These are phyloP conservation scores for Ceriops decandra DNA, from an alignment of 345 rosid species.

Conservation along the genomic window DNA sequence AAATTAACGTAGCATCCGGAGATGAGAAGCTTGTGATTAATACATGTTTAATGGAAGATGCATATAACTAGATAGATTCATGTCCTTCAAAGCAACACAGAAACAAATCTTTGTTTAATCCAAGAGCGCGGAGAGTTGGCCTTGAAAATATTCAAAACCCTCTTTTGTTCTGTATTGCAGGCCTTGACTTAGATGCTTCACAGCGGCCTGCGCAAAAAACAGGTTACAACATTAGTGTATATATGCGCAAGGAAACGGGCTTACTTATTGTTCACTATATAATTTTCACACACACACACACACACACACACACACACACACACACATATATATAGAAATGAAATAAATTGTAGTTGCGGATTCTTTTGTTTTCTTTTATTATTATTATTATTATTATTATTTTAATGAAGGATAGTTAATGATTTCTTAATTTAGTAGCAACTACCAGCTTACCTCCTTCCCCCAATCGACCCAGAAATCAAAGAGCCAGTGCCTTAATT, in stretches of 20 bases:
- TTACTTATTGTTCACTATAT: too few species aligned
- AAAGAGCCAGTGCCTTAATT: too few species aligned
- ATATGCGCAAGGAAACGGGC: too few species aligned
- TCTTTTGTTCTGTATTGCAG: constrained; percentile 38
- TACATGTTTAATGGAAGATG: constrained; percentile 8
- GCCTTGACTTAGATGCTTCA: constrained; percentile 44
- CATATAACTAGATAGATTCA: background rate
- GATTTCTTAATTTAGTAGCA: too few species aligned
- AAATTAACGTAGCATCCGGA: background rate
- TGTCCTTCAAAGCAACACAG: constrained; percentile 3
- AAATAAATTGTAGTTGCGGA: too few species aligned
- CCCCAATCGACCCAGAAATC: too few species aligned
- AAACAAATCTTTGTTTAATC: background rate
- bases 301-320: accelerated
- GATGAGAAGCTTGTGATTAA: constrained; percentile 19
- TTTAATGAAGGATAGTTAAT: too few species aligned
- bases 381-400: too few species aligned
- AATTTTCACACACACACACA: too few species aligned
- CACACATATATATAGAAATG: too few species aligned
- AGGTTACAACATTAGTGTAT: background rate
- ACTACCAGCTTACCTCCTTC: too few species aligned
- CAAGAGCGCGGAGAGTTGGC: constrained; percentile 7
- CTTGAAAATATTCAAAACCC: constrained; percentile 20
- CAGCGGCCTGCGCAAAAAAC: constrained; percentile 32
- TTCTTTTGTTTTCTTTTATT: too few species aligned